A percentile compares a stretch with the other conserved stretches of the same genome.
phyloP scores from a whole-genome alignment of 495 filamentous ascomycete genomes.

The Penicillium pancosmium region DNA sequence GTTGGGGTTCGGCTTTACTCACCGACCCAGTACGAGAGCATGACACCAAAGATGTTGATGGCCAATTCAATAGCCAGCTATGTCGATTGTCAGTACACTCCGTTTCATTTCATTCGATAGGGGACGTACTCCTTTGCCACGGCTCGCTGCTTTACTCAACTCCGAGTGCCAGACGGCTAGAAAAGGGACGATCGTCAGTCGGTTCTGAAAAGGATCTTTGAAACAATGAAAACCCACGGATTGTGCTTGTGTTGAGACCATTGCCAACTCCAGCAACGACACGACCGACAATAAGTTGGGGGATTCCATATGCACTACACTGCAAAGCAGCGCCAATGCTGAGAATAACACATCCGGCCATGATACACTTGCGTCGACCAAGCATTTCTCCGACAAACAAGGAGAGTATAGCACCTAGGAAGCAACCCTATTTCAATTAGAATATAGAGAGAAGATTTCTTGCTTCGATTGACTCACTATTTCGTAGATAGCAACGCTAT shows the following conservation, averaged over 20 bases:
- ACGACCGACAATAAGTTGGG: conserved; percentile 55
- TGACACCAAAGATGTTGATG: conserved; percentile 60
- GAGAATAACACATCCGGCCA: conserved; percentile 56
- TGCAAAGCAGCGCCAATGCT: conserved; percentile 59
- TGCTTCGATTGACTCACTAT: conserved; percentile 26
- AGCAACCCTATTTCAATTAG: conserved; percentile 49
- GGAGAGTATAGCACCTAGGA: conserved; percentile 57
- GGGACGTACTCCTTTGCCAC: conserved; percentile 60
- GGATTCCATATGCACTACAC: conserved; percentile 50
- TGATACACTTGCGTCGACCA: conserved; percentile 57
- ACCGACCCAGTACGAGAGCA: conserved; percentile 44
- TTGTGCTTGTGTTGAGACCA: conserved; percentile 51
- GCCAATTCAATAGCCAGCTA: conserved; percentile 57
- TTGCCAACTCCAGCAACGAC: conserved; percentile 52
- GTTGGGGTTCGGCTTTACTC: conserved; percentile 5
- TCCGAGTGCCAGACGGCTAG: conserved; percentile 57
- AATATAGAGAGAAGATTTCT: conserved; percentile 11
- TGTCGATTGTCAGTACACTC: conserved; percentile 1
- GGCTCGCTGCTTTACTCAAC: conserved; percentile 60
- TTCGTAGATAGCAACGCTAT: conserved; percentile 41
- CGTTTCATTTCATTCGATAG: neutral
- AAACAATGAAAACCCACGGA: conserved; percentile 32
- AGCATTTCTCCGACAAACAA: conserved; percentile 54
- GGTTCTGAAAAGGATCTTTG: neutral
- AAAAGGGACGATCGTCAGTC: neutral